Evolutionary conservation across 352 stramenopile genomes (phyloP).

Genomic region (Peronosclerospora sorghi): DNA sequence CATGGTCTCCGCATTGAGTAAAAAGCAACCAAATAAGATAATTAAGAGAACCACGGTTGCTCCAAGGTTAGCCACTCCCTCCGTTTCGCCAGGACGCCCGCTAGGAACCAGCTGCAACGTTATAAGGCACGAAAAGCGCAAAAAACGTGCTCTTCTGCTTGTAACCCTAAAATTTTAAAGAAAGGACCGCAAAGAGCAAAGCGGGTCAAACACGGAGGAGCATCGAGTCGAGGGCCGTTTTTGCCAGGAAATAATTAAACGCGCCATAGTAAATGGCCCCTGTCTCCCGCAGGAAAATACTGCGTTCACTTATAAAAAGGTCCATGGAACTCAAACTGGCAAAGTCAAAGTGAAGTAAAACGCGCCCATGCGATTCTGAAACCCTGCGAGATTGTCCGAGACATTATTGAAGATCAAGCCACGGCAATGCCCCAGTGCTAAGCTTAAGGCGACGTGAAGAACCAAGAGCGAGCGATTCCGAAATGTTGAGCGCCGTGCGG

Average conservation of each 20-base stretch:
- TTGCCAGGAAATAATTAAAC: conserved; percentile 72
- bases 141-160: conserved; percentile 45
- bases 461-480: conserved; percentile 60
- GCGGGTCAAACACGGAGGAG: conserved; percentile 62
- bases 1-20: conserved; percentile 79
- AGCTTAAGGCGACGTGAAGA: conserved; percentile 48
- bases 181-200: conserved; percentile 73
- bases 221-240: conserved; percentile 55
- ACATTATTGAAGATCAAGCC: conserved; percentile 76
- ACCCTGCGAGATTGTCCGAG: conserved; percentile 64
- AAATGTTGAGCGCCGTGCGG: too few relatives aligned
- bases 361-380: conserved; percentile 68
- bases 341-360: conserved; percentile 85
- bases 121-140: conserved; percentile 76
- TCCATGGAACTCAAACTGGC: conserved; percentile 80
- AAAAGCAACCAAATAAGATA: conserved; percentile 74
- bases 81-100: conserved; percentile 45
- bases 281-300: conserved; percentile 69
- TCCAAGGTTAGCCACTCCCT: conserved; percentile 55
- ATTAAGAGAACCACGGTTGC: conserved; percentile 70
- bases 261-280: conserved; percentile 74
- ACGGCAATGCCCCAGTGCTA: conserved; percentile 46
- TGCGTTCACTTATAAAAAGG: conserved; percentile 60
- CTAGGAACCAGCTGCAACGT: conserved; percentile 59
- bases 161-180: conserved; percentile 80